Evolutionary conservation across 805 yeast species (phyloP).

Genomic region (Suhomyces prunicola): DNA sequence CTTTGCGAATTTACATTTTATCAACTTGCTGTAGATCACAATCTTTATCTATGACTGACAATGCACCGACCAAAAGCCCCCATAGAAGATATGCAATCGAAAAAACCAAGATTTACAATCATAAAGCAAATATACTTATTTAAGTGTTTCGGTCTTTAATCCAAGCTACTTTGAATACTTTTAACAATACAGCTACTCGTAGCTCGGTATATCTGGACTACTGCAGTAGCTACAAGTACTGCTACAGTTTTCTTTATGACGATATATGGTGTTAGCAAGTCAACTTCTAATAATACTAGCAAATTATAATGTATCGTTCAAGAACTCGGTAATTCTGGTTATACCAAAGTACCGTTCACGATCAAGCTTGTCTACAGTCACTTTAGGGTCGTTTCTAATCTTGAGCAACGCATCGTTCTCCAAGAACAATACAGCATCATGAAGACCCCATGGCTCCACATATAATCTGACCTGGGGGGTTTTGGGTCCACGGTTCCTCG

Average conservation of each 20-base stretch:
- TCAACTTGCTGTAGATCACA: not conserved
- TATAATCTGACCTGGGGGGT: constrained; percentile 20
- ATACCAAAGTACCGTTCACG: constrained; percentile 20
- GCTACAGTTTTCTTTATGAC: not conserved
- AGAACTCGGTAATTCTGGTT: constrained; percentile 20
- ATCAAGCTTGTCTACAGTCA: constrained; percentile 6
- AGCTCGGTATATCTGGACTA: no score
- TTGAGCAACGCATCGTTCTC: constrained; percentile 21
- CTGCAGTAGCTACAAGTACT: no score
- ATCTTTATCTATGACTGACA: not conserved
- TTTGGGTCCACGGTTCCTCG: constrained; percentile 12
- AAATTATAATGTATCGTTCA: constrained; percentile 18
- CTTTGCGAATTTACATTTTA: not conserved
- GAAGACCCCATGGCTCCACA: constrained; percentile 38
- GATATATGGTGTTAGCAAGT: no score
- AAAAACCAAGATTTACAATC: no score
- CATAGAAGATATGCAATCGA: no score
- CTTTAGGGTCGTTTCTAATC: constrained; percentile 7
- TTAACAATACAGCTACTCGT: no score
- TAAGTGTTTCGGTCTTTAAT: no score
- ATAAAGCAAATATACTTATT: no score
- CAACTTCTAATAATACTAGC: not conserved
- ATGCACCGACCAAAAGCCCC: no score
- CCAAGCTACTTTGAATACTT: no score
- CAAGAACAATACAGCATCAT: constrained; percentile 27